Evolutionary conservation across 2,329 filamentous ascomycete species (phyloP).

Genomic region (Chaetomiaceae sp.): DNA sequence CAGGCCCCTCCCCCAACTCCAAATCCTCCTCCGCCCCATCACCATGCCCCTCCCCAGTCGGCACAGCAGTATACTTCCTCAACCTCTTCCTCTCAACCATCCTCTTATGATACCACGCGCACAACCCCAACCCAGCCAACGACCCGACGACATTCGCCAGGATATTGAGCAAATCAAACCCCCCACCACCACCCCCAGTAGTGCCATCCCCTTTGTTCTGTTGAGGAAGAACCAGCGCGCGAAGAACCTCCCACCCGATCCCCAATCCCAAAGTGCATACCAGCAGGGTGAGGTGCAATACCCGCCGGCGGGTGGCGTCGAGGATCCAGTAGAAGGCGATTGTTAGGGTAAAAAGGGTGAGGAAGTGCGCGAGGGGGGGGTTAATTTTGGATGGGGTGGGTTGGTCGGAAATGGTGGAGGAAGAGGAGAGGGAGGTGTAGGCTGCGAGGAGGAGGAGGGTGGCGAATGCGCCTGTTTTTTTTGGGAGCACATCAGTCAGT

Average conservation of each 20-base stretch:
- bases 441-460: slow-evolving; percentile 69
- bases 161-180: slow-evolving; percentile 76
- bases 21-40: slow-evolving; percentile 68
- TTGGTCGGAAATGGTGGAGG: slow-evolving; percentile 43
- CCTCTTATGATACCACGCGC: slow-evolving; percentile 88
- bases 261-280: slow-evolving; percentile 70
- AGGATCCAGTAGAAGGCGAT: slow-evolving; percentile 93
- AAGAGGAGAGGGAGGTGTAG: slow-evolving; percentile 70
- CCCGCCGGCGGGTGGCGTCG: slow-evolving; percentile 82
- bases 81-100: slow-evolving; percentile 86
- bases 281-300: slow-evolving; percentile 75
- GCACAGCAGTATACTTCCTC: slow-evolving; percentile 67
- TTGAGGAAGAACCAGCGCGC: slow-evolving; percentile 59
- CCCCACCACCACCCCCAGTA: too few relatives aligned
- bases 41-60: slow-evolving; percentile 53
- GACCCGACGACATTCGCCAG: slow-evolving; percentile 83
- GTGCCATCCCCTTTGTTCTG: too few relatives aligned
- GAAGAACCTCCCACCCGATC: slow-evolving; percentile 71
- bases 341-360: slow-evolving; percentile 88
- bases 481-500: too few relatives aligned
- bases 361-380: slow-evolving; percentile 61
- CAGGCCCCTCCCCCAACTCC: slow-evolving; percentile 64
- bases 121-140: slow-evolving; percentile 64
- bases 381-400: slow-evolving; percentile 73
- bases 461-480: slow-evolving; percentile 59